Evolutionary conservation across 1,139 yeast species (phyloP).

Genomic region (Nadsonia commutata): DNA sequence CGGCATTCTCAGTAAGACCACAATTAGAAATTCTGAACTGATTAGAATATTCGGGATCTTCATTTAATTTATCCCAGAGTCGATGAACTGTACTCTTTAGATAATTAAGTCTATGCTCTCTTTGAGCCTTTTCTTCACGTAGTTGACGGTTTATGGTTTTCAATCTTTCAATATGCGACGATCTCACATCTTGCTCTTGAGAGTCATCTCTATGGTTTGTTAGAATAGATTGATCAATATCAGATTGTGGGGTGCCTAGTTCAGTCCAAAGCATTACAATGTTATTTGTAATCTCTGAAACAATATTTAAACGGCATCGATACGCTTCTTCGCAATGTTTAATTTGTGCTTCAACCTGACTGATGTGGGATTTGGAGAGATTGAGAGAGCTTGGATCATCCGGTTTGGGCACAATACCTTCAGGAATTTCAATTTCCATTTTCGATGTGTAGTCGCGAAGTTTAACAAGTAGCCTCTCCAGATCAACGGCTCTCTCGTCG

Average conservation of each 20-base stretch:
- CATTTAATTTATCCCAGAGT: conserved; percentile 18
- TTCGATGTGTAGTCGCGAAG: conserved; percentile 10
- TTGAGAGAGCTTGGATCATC: conserved; percentile 6
- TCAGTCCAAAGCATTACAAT: conserved; percentile 22
- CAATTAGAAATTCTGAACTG: conserved; percentile 18
- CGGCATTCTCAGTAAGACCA: conserved; percentile 21
- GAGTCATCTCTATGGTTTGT: conserved; percentile 15
- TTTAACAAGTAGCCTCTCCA: conserved; percentile 11
- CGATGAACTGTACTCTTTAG: conserved; percentile 9
- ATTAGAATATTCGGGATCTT: conserved; percentile 1
- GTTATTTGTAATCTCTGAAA: conserved; percentile 13
- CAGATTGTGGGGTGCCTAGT: conserved; percentile 21
- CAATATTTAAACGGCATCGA: conserved; percentile 13
- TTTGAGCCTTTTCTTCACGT: conserved; percentile 9
- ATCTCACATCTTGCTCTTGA: conserved; percentile 17
- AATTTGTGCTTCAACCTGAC: conserved; percentile 17
- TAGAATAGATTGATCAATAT: conserved; percentile 17
- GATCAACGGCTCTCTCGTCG: conserved; percentile 12
- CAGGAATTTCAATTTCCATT: conserved; percentile 12
- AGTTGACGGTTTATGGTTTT: conserved; percentile 6
- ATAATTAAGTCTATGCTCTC: conserved; percentile 9
- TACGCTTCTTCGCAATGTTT: conserved; percentile 16
- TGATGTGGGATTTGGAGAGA: conserved; percentile 13
- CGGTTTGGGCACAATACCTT: conserved; percentile 10
- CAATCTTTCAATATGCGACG: conserved; percentile 15